A percentile compares a stretch with the other conserved stretches of the same genome.
These are phyloP conservation scores for Xylariaceae sp. DNA, from an alignment of 2,329 filamentous ascomycete genomes.

Conservation along the genomic window DNA sequence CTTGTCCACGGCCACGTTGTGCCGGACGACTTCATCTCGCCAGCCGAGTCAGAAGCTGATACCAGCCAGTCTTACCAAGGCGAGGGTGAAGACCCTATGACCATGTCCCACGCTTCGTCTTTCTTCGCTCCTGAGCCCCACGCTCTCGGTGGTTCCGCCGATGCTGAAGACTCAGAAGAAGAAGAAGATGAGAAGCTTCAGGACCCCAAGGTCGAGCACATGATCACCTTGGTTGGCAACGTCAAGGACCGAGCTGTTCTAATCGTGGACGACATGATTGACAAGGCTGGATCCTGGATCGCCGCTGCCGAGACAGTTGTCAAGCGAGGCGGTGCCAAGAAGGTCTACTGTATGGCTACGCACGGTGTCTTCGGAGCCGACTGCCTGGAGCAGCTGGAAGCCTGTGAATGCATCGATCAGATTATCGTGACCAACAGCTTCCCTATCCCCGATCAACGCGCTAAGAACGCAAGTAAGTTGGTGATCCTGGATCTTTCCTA, in stretches of 20 bases:
- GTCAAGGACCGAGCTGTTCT: conserved; percentile 84
- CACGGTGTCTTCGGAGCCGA: conserved; percentile 92
- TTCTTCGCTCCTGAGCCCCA: conserved; percentile 67
- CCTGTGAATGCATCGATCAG: conserved; percentile 86
- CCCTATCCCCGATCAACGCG: conserved; percentile 73
- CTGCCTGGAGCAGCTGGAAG: conserved; percentile 81
- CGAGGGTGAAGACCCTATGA: conserved; percentile 73
- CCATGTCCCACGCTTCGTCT: conserved; percentile 71
- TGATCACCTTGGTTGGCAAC: conserved; percentile 95
- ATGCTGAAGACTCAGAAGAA: conserved; percentile 76
- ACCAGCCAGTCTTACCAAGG: conserved; percentile 47
- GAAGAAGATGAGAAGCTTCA: conserved; percentile 89
- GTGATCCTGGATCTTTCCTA: conserved; percentile 84
- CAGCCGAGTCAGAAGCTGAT: conserved; percentile 57
- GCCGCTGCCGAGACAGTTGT: conserved; percentile 94
- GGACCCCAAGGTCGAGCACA: conserved; percentile 78
- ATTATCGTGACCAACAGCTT: conserved; percentile 98
- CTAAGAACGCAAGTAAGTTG: conserved; percentile 70
- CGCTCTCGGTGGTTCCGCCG: conserved; percentile 76
- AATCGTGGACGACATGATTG: conserved; percentile 98
- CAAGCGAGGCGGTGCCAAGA: conserved; percentile 84
- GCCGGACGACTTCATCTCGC: conserved; percentile 84
- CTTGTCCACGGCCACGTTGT: conserved; percentile 93
- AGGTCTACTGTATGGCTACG: conserved; percentile 95
- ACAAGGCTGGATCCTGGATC: conserved; percentile 95